Evolutionary conservation across 2,329 filamentous ascomycete genomes (phyloP), one percentile per base, ranked within the genome.

Genomic region (Torrubiellomyces zombiae): DNA sequence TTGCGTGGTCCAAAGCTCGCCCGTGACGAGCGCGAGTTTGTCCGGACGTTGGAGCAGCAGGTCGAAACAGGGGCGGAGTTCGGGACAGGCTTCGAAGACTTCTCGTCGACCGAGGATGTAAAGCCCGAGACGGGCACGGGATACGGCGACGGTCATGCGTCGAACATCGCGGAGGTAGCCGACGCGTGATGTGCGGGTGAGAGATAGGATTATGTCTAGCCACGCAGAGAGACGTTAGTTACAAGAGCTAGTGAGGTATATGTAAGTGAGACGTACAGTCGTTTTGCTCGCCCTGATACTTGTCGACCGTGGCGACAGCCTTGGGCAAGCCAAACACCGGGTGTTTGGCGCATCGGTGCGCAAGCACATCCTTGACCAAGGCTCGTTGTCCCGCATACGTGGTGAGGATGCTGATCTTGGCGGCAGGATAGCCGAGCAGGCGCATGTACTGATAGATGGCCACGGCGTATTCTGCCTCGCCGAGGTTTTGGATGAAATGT

Each of bases 261-360:
- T 11, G 18, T 15, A 18, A 14, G 14, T 12, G 16, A 19, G 28
- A 70, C 78, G 63, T 63, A 89, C 81, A 95, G 44, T 98, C 89
- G 51, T 98, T 98, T 53, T 98, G 89, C 59, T 98, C 89, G 47
- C 89, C 91, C 56, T 98, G 89, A 44, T 95, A 98, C 50, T 93
- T 94, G 56, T 98, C 89, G 34, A 98, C 86, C 5, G 91, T 98
- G 4, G 81, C 85, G 15, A 98, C 81, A 26, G 78, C 75, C 50
- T 75, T 78, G 11, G 89, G 89, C 49, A 93, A 56, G 7, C 86
- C 85, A 51, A 98, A 98, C 12, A 95, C 57, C 3, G 73, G 57
- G 39, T 83, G 91, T 39, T 69, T 76, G 18, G 73, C 75, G 50
- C 89, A 98, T 30, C 89, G 67, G 44, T 91, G 80, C 9, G 56